These are phyloP conservation scores for Starmerella floris DNA, from an alignment of 805 yeast genomes.

Conservation along the genomic window DNA sequence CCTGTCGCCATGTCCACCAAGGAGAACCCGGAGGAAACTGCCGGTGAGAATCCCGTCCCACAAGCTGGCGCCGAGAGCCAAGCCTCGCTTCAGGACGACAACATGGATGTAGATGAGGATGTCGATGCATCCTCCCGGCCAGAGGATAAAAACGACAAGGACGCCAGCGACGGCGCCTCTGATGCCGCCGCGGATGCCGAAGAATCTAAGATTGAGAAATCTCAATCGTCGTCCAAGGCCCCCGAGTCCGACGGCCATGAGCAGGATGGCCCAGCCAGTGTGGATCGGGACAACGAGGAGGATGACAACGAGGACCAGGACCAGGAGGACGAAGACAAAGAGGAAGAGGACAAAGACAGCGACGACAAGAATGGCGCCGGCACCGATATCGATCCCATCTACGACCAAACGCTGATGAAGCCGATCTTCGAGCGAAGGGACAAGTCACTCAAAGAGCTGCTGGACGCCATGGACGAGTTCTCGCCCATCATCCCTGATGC, in stretches of 20 bases:
- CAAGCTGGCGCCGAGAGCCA: neutral
- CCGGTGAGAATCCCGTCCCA: neutral
- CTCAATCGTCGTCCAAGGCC: neutral
- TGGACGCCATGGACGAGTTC: conserved; percentile 81
- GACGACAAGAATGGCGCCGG: neutral
- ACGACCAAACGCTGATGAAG: conserved; percentile 17
- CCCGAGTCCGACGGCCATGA: neutral
- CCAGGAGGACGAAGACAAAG: neutral
- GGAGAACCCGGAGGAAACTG: no score
- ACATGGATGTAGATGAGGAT: neutral
- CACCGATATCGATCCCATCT: conserved; percentile 16
- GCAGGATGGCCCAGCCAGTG: neutral
- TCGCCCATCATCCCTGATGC: conserved; percentile 96
- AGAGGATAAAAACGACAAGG: neutral
- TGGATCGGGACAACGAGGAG: neutral
- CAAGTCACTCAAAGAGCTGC: conserved; percentile 50
- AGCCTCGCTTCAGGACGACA: neutral
- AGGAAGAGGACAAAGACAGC: neutral
- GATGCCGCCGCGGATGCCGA: neutral
- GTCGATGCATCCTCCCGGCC: no score
- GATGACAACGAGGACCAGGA: neutral
- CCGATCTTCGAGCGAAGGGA: conserved; percentile 24
- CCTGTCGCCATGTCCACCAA: no score
- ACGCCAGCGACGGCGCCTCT: neutral
- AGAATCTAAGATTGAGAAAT: neutral